phyloP scores from a whole-genome alignment of 306 rosid genomes.

The Hippophae gyantsensis region DNA sequence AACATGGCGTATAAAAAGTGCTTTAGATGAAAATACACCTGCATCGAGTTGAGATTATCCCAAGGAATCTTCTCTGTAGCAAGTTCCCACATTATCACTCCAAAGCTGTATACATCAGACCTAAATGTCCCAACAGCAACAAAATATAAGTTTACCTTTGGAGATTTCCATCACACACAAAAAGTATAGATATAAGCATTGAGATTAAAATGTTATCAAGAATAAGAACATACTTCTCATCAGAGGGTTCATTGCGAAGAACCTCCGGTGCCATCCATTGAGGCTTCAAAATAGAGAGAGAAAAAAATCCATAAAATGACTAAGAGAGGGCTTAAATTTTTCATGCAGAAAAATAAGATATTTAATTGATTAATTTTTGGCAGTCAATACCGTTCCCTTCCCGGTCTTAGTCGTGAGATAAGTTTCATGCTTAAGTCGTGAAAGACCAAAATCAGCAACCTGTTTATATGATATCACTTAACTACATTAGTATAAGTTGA shows the following conservation, averaged over 20 bases:
- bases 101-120: slow-evolving; percentile 96
- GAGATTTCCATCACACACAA: slow-evolving; percentile 3
- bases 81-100: slow-evolving; percentile 98
- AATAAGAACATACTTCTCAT: slow-evolving; percentile 68
- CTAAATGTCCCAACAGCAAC: slow-evolving; percentile 35
- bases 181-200: no score
- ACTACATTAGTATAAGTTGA: slow-evolving; percentile 13
- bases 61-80: slow-evolving; percentile 96
- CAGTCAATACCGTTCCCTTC: slow-evolving; percentile 76
- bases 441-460: slow-evolving; percentile 99
- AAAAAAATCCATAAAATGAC: background rate
- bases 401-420: slow-evolving; percentile 90
- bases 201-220: no score
- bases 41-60: slow-evolving; percentile 96
- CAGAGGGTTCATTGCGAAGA: slow-evolving; percentile 94
- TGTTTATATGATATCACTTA: slow-evolving; percentile 25
- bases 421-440: slow-evolving; percentile 88
- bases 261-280: slow-evolving; percentile 99
- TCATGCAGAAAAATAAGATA: slow-evolving; percentile 3
- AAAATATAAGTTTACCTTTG: slow-evolving; percentile 3
- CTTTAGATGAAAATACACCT: slow-evolving; percentile 52
- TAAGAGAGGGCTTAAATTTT: background rate
- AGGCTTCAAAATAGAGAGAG: slow-evolving; percentile 53
- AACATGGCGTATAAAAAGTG: slow-evolving; percentile 5
- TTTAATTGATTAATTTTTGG: slow-evolving; percentile 11